phyloP scores from a whole-genome alignment of 1,284 basidiomycete species.

The Ganoderma multipileum region DNA sequence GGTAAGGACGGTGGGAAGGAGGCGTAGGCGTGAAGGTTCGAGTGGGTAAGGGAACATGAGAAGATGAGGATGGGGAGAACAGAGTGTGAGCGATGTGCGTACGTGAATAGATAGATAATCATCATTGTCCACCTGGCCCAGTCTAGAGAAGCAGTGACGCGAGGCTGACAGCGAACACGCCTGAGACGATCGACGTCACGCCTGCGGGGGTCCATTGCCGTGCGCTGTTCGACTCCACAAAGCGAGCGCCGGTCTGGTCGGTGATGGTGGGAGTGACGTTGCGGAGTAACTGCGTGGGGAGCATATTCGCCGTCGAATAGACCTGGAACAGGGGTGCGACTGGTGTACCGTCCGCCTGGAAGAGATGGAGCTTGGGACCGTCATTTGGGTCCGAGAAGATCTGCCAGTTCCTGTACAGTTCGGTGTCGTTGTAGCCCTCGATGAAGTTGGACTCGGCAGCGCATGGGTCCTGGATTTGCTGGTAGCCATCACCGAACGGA shows the following conservation, averaged over 20 bases:
- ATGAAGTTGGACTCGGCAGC: constrained; percentile 86
- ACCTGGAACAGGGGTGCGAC: constrained; percentile 66
- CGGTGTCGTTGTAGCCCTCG: constrained; percentile 78
- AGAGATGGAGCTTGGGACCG: constrained; percentile 71
- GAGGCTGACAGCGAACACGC: constrained; percentile 26
- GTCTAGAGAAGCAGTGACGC: constrained; percentile 31
- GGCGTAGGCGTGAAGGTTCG: background rate
- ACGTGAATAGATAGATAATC: constrained; percentile 9
- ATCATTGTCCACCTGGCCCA: constrained; percentile 13
- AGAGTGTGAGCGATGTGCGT: constrained; percentile 12
- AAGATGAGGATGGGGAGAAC: constrained; percentile 2
- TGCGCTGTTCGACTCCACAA: constrained; percentile 18
- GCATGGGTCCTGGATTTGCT: constrained; percentile 92
- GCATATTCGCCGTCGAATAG: constrained; percentile 68
- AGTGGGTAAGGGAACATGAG: background rate
- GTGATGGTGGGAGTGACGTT: constrained; percentile 46
- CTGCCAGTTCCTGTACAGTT: constrained; percentile 60
- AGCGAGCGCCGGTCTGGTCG: constrained; percentile 15
- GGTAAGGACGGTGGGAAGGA: constrained; percentile 1
- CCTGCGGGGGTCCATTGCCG: constrained; percentile 26
- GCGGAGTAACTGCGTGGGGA: constrained; percentile 60
- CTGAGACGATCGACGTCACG: constrained; percentile 21
- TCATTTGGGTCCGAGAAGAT: constrained; percentile 62
- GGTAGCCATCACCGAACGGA: constrained; percentile 85
- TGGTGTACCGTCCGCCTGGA: constrained; percentile 68